A percentile compares a stretch with the other conserved stretches of the same genome.
Evolutionary conservation across 2,329 filamentous ascomycete species (phyloP).

Genomic region (Chaetomiaceae sp.): DNA sequence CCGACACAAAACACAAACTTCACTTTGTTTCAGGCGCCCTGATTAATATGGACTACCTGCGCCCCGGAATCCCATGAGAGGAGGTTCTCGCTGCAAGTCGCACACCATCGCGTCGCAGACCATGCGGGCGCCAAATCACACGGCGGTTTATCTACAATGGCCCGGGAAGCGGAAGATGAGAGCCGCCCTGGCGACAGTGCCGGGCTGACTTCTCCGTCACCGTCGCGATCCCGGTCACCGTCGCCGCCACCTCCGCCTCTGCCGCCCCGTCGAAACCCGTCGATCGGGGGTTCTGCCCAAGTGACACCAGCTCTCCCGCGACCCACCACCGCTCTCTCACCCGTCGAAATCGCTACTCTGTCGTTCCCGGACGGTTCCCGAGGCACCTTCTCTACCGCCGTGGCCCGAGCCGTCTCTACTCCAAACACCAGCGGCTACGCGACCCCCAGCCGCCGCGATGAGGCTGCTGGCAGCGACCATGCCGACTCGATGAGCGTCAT

Average conservation of each 20-base stretch:
- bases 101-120: constrained; percentile 10
- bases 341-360: constrained; percentile 73
- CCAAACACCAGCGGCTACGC: constrained; percentile 37
- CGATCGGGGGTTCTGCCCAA: constrained; percentile 33
- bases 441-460: constrained; percentile 34
- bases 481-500: constrained; percentile 62
- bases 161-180: constrained; percentile 17
- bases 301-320: constrained; percentile 46
- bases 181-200: constrained; percentile 7
- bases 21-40: too few relatives aligned
- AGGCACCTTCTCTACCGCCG: constrained; percentile 53
- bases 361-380: constrained; percentile 65
- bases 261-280: constrained; percentile 25
- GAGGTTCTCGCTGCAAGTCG: background rate
- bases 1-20: background rate
- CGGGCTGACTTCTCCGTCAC: constrained; percentile 17
- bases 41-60: background rate
- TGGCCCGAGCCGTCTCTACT: constrained; percentile 33
- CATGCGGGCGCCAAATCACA: constrained; percentile 18
- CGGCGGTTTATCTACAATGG: constrained; percentile 20
- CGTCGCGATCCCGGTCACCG: too few relatives aligned
- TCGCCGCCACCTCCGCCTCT: constrained; percentile 26
- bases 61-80: background rate
- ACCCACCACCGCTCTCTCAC: constrained; percentile 79
- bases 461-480: constrained; percentile 38